These are phyloP conservation scores for Amphichorda felina DNA, from an alignment of 2,329 filamentous ascomycete species.

Conservation along the genomic window DNA sequence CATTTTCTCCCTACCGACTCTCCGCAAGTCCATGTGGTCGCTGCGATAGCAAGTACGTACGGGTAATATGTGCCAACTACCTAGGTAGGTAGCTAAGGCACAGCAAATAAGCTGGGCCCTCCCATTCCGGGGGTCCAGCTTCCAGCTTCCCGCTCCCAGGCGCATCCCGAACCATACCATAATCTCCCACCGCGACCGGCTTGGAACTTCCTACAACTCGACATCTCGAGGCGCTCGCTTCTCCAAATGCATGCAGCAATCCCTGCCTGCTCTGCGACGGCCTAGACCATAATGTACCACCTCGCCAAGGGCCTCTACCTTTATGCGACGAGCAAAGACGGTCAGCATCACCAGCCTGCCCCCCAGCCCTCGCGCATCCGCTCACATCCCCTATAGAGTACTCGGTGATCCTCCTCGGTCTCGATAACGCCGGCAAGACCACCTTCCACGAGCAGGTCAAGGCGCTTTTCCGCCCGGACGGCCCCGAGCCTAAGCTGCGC, in stretches of 20 bases:
- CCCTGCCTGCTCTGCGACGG: neutral
- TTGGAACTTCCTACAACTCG: neutral
- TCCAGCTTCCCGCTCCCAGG: no score
- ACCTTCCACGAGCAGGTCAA: conserved; percentile 97
- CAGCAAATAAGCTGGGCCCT: no score
- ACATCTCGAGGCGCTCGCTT: neutral
- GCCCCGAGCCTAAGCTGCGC: conserved; percentile 56
- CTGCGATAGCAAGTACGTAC: no score
- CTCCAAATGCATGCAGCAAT: neutral
- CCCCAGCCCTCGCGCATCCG: conserved; percentile 4
- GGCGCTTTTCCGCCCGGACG: conserved; percentile 60
- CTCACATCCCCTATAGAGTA: conserved; percentile 51
- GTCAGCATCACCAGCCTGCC: conserved; percentile 30
- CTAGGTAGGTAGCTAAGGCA: no score
- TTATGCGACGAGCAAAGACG: conserved; percentile 94
- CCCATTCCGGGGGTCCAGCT: no score
- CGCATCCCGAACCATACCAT: no score
- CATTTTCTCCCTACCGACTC: no score
- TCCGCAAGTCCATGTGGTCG: no score
- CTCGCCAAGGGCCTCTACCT: conserved; percentile 90
- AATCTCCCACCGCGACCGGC: no score
- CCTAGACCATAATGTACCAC: conserved; percentile 65
- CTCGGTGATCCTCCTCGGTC: conserved; percentile 89
- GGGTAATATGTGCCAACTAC: no score
- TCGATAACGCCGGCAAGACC: conserved; percentile 97